Conservation (phyloP, 2,329 filamentous ascomycete species). For the Emmonsiellopsis sp. region DNA sequence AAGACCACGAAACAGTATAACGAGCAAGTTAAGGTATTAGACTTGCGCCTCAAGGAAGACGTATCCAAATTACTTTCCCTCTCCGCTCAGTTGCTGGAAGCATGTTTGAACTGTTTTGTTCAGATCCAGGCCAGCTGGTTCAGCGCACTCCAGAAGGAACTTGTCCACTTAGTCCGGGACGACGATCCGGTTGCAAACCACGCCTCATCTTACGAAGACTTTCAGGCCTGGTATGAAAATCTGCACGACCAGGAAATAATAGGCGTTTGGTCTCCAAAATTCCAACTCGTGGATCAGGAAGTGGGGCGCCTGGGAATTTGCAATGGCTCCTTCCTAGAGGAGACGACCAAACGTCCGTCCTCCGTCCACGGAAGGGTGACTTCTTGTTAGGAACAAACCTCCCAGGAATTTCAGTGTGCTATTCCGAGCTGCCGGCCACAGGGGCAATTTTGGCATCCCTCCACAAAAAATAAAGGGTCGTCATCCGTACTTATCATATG, state of each 20-base stretch:
- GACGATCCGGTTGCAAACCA: neutral
- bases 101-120: conserved; percentile 73
- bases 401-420: too few relatives aligned
- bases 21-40: conserved; percentile 81
- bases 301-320: conserved; percentile 64
- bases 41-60: conserved; percentile 87
- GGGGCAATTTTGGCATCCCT: too few relatives aligned
- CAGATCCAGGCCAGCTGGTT: conserved; percentile 78
- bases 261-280: conserved; percentile 68
- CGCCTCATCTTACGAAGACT: conserved; percentile 48
- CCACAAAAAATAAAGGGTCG: too few relatives aligned
- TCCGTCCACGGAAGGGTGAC: too few relatives aligned
- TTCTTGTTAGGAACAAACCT: too few relatives aligned
- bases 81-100: conserved; percentile 74
- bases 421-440: too few relatives aligned
- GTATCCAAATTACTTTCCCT: conserved; percentile 71
- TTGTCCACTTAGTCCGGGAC: conserved; percentile 53
- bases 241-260: conserved; percentile 51
- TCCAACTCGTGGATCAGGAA: conserved; percentile 62
- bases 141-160: conserved; percentile 61
- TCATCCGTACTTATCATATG: too few relatives aligned
- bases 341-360: too few relatives aligned
- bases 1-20: conserved; percentile 67
- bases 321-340: conserved; percentile 48
- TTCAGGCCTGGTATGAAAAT: conserved; percentile 30